Base-by-base conservation (phyloP, 257 asterid genomes). In the Cruciata laevipes region DNA sequence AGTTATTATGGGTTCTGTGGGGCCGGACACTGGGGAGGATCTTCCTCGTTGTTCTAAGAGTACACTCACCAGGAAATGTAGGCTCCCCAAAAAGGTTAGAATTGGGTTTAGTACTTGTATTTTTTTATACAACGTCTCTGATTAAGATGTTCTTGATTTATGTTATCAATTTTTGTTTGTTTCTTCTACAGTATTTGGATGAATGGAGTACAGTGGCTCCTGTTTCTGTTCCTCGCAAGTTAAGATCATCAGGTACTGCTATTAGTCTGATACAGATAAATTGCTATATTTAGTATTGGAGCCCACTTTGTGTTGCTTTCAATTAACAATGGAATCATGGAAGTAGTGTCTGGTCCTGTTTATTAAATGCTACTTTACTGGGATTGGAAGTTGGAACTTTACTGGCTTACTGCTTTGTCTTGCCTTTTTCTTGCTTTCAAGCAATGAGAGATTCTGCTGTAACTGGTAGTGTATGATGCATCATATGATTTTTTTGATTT, bases 151-250 rank as follows among this genome's bases (percentile, higher is more conserved):
- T 11, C n/a, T 24, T 58, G 35, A 58, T 58, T 58, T 25, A 1
- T 23, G 47, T 59, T 37, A 51, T 12, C 32, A 30, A 27, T 21
- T 60, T 60, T 10, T 24, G 9, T 47, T 47, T 47, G n/a, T 16
- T 16, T 38, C 51, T 42, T 33, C 75, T 80, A 87, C 90, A 91
- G 98, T 67, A 79, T 79, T 78, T 73, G 63, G 86, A 74, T 63
- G 89, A 81, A 37, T 33, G 88, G 73, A 78, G 72, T 75, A 76
- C 77, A n/a, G 86, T 73, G 47, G 58, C 75, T 77, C 80, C 79
- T 73, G 77, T 83, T 62, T 72, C 83, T 24, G 89, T 91, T 82
- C 98, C 98, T 27, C 75, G 85, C 83, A 91, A 86, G 79, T 71
- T 74, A 37, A 87, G 98, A 9, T 87, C 98, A 9, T 87, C 98